phyloP scores from a whole-genome alignment of 2,329 filamentous ascomycete genomes.

The Parasarocladium wereldwijsianum region DNA sequence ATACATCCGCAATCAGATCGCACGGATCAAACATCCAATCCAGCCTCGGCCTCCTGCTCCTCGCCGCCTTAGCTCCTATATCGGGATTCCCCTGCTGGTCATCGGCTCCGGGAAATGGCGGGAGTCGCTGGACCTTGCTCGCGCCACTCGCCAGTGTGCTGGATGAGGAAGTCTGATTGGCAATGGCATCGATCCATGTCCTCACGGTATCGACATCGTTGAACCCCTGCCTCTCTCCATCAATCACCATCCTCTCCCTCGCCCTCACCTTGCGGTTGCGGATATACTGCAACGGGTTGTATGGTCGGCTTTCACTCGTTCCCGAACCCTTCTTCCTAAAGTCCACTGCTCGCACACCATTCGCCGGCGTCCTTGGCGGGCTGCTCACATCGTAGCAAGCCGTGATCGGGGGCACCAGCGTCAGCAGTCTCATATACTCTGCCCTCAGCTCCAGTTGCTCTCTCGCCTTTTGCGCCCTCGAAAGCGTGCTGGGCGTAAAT shows the following conservation, averaged over 20 bases:
- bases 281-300: constrained; percentile 87
- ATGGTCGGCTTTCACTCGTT: constrained; percentile 47
- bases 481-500: constrained; percentile 67
- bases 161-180: constrained; percentile 15
- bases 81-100: constrained; percentile 27
- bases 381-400: constrained; percentile 23
- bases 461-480: constrained; percentile 71
- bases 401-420: constrained; percentile 61
- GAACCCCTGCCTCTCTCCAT: constrained; percentile 66
- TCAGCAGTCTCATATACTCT: constrained; percentile 70
- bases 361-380: constrained; percentile 21
- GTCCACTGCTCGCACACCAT: constrained; percentile 3
- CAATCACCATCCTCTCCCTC: constrained; percentile 59
- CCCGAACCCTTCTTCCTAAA: constrained; percentile 13
- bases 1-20: constrained; percentile 77
- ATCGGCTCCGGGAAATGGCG: constrained; percentile 31
- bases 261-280: constrained; percentile 78
- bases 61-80: constrained; percentile 29
- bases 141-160: constrained; percentile 6
- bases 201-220: constrained; percentile 56
- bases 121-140: constrained; percentile 18
- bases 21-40: constrained; percentile 77
- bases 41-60: constrained; percentile 57
- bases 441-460: constrained; percentile 73
- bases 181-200: constrained; percentile 61